Evolutionary conservation across 495 filamentous ascomycete species (phyloP).

Genomic region (Penicillium nucicola): DNA sequence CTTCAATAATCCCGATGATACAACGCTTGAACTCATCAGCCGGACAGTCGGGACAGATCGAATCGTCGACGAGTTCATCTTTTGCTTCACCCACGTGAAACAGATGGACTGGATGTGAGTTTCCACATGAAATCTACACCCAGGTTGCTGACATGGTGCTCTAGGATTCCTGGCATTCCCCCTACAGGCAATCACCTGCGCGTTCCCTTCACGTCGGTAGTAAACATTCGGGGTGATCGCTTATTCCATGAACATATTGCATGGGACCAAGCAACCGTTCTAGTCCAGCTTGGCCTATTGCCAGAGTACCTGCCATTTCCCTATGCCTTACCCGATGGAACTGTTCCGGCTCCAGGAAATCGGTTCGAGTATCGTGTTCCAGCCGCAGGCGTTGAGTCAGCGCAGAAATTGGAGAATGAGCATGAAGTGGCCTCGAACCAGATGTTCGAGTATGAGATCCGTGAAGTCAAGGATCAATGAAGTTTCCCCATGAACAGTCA

Average conservation of each 20-base stretch:
- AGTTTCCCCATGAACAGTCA: background rate
- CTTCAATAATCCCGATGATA: conserved; percentile 63
- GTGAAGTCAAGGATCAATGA: conserved; percentile 9
- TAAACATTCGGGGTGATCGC: conserved; percentile 72
- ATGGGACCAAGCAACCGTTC: conserved; percentile 80
- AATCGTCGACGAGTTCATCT: conserved; percentile 56
- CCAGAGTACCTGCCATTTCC: conserved; percentile 59
- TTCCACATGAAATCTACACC: conserved; percentile 39
- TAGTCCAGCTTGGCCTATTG: conserved; percentile 70
- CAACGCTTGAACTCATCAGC: conserved; percentile 64
- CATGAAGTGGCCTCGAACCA: conserved; percentile 56
- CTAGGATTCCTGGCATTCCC: conserved; percentile 63
- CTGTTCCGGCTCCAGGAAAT: conserved; percentile 33
- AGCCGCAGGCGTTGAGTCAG: conserved; percentile 61
- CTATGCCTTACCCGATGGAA: conserved; percentile 45
- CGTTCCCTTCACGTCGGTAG: conserved; percentile 68
- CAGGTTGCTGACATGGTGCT: conserved; percentile 11
- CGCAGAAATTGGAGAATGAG: conserved; percentile 62
- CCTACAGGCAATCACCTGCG: conserved; percentile 63
- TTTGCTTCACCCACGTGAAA: conserved; percentile 62
- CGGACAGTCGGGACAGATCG: conserved; percentile 61
- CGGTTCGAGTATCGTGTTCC: conserved; percentile 65
- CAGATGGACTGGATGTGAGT: conserved; percentile 66
- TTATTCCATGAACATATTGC: conserved; percentile 78
- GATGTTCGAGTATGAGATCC: conserved; percentile 50